These are phyloP conservation scores for Fomitiporia mediterranea DNA, from an alignment of 1,284 basidiomycete species.

Conservation along the genomic window DNA sequence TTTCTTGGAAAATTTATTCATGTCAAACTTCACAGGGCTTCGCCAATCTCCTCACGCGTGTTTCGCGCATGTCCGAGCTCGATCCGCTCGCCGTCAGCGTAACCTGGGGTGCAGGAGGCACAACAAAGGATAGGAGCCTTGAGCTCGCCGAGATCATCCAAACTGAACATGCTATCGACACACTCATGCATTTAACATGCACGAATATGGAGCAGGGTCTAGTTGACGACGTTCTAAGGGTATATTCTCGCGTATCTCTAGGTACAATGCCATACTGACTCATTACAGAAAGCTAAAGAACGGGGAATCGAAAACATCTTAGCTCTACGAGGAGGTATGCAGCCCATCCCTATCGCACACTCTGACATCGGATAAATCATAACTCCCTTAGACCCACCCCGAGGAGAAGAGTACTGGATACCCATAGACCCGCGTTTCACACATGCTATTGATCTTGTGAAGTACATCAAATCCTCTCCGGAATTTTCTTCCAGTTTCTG, in stretches of 20 bases:
- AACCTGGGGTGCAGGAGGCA: constrained; percentile 97
- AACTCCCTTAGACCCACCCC: constrained; percentile 70
- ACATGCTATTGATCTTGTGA: constrained; percentile 86
- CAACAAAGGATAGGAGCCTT: constrained; percentile 83
- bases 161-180: constrained; percentile 70
- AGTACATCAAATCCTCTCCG: constrained; percentile 78
- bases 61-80: constrained; percentile 64
- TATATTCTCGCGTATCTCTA: constrained; percentile 32
- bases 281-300: constrained; percentile 66
- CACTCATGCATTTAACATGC: constrained; percentile 94
- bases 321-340: constrained; percentile 76
- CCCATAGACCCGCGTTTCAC: constrained; percentile 83
- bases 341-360: constrained; percentile 1
- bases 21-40: constrained; percentile 55
- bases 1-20: constrained; percentile 13
- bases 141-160: constrained; percentile 78
- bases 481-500: constrained; percentile 86
- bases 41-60: constrained; percentile 80
- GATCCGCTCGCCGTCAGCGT: constrained; percentile 80
- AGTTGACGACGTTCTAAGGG: constrained; percentile 81
- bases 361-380: constrained; percentile 11
- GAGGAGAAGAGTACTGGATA: constrained; percentile 91
- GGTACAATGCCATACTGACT: background rate
- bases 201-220: constrained; percentile 92
- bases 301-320: constrained; percentile 88